These are phyloP conservation scores for Fusarium zealandicum DNA, from an alignment of 2,329 filamentous ascomycete genomes.

Conservation along the genomic window DNA sequence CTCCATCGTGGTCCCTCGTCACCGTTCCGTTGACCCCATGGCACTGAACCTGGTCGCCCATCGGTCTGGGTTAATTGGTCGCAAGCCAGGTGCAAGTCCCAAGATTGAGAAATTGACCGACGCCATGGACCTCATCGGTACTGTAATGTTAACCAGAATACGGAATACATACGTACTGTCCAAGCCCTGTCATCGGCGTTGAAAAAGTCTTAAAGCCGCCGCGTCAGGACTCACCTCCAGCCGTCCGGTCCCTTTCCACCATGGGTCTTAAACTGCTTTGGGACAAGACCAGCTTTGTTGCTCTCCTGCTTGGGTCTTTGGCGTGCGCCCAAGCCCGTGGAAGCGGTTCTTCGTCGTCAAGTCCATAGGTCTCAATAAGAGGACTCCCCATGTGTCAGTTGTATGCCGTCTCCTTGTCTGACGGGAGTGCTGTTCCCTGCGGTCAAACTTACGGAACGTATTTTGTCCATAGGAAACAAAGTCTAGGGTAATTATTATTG, in stretches of 20 bases:
- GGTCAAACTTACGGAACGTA: slow-evolving; percentile 30
- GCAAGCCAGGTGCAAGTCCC: slow-evolving; percentile 11
- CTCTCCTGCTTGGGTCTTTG: background rate
- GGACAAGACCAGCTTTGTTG: slow-evolving; percentile 19
- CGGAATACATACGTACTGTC: background rate
- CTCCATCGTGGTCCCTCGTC: slow-evolving; percentile 12
- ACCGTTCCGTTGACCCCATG: slow-evolving; percentile 16
- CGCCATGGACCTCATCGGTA: slow-evolving; percentile 3
- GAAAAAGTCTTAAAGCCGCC: slow-evolving; percentile 10
- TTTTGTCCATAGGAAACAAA: slow-evolving; percentile 30
- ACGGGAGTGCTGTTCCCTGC: background rate
- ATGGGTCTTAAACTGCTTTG: slow-evolving; percentile 31
- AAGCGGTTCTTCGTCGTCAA: slow-evolving; percentile 26
- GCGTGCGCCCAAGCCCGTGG: slow-evolving; percentile 17
- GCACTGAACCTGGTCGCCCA: slow-evolving; percentile 3
- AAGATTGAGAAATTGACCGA: slow-evolving; percentile 5
- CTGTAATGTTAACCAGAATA: slow-evolving; percentile 3
- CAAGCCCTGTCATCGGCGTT: background rate
- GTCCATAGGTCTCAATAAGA: slow-evolving; percentile 10
- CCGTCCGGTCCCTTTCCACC: slow-evolving; percentile 30
- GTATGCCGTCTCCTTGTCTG: background rate
- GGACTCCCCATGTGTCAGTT: slow-evolving; percentile 13
- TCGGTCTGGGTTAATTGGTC: slow-evolving; percentile 5
- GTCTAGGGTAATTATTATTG: slow-evolving; percentile 34
- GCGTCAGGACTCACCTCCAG: slow-evolving; percentile 11